A percentile compares a stretch with the other conserved stretches of the same genome.
Conservation (phyloP, 805 yeast genomes). For the Lipomyces sp. region DNA sequence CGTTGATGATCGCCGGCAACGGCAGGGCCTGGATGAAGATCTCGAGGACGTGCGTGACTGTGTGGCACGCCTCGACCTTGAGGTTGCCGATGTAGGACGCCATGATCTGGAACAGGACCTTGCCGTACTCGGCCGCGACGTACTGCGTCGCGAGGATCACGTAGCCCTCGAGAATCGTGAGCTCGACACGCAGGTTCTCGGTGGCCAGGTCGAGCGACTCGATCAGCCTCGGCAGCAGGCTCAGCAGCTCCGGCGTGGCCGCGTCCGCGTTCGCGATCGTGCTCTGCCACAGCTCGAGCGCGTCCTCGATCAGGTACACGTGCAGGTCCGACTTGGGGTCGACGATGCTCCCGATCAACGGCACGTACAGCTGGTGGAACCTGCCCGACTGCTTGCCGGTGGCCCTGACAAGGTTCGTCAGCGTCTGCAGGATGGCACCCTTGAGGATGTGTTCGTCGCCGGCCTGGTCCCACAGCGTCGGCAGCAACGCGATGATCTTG, state of each 20-base stretch:
- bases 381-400: slow-evolving; percentile 23
- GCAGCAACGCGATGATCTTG: slow-evolving; percentile 49
- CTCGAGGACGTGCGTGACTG: slow-evolving; percentile 26
- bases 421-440: slow-evolving; percentile 39
- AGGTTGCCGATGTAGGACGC: slow-evolving; percentile 20
- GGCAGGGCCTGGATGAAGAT: slow-evolving; percentile 24
- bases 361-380: slow-evolving; percentile 45
- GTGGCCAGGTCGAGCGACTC: slow-evolving; percentile 67
- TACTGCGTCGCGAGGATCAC: slow-evolving; percentile 34
- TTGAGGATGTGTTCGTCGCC: slow-evolving; percentile 40
- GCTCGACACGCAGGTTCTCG: slow-evolving; percentile 35
- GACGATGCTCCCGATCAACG: slow-evolving; percentile 60
- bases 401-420: slow-evolving; percentile 37
- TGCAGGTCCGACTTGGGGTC: slow-evolving; percentile 56
- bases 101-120: slow-evolving; percentile 24
- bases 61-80: slow-evolving; percentile 23
- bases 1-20: slow-evolving; percentile 21
- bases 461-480: slow-evolving; percentile 70
- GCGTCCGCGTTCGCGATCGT: slow-evolving; percentile 52
- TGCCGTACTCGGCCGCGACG: slow-evolving; percentile 32
- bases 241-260: slow-evolving; percentile 43
- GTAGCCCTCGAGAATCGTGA: slow-evolving; percentile 39
- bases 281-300: slow-evolving; percentile 77
- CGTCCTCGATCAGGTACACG: slow-evolving; percentile 73
- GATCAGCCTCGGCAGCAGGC: slow-evolving; percentile 51